Base-by-base conservation (phyloP, 2,329 filamentous ascomycete species). In the Pseudogymnoascus sp. region DNA sequence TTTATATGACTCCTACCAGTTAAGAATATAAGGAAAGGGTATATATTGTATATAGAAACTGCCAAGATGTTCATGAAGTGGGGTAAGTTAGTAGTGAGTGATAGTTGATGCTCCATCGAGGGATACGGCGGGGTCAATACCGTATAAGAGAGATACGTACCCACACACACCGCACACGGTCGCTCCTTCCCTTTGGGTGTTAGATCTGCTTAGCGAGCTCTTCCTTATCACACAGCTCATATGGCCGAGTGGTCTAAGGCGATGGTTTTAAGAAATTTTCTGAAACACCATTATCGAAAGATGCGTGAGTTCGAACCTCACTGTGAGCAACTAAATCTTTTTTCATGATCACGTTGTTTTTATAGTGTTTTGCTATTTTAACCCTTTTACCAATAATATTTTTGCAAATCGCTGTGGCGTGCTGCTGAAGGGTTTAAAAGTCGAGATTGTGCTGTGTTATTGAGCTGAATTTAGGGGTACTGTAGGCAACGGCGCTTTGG, bases 291-390 rank as follows among this genome's bases (percentile, higher is more conserved):
- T 68, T 71, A 65, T 69, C 68, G 69, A 66, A 65, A 70, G 68
- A 68, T 67, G 68, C 69, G 65, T 66, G 68, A 63, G 69, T 71
- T 71, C 69, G 70, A 71, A 70, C 69, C 69, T 63, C 70, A 67
- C 66, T 65, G 67, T 64, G 40, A 64, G 52, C 64, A 71, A 31
- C 13, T 1, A 9, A 42, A 60, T 13, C 8, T 42, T 61, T 62
- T 65, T 65, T 61, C 58, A 60, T 27, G n/a, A 33, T 59, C 55
- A 61, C 29, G 64, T 65, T 64, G 42, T 48, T 42, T 62, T 63
- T 63, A 64, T 64, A 55, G 64, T 60, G 12, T 15, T 60, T 62
- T 60, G 62, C 45, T 52, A 31, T 21, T 9, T 37, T 31, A 21
- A 42, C 60, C 36, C 31, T 13, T 45, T 18, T 15, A 25, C 9